Percentiles rank a stretch among this genome's conserved stretches.
Evolutionary conservation across 2,329 filamentous ascomycete genomes (phyloP).

Genomic region (Sporothrix curviconia): DNA sequence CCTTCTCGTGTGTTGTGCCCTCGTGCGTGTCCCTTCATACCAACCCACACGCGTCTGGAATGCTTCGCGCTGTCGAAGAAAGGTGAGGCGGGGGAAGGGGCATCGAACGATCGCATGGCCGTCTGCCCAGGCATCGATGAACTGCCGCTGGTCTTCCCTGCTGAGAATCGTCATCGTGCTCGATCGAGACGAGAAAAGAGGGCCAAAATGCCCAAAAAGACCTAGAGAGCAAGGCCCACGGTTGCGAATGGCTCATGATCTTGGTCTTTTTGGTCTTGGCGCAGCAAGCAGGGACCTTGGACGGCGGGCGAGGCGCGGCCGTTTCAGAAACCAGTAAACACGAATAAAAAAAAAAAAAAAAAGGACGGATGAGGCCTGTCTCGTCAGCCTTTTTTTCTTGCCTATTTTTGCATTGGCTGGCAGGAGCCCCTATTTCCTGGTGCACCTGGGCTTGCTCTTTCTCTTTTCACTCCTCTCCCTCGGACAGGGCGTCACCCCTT

Average conservation of each 20-base stretch:
- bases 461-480: neutral
- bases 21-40: conserved; percentile 3
- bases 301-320: conserved; percentile 3
- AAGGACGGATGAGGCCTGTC: neutral
- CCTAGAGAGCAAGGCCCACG: too few species aligned
- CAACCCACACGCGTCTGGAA: conserved; percentile 4
- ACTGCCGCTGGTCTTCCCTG: neutral
- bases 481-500: neutral
- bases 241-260: too few species aligned
- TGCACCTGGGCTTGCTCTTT: neutral
- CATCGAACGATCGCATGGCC: neutral
- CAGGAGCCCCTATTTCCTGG: neutral
- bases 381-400: neutral
- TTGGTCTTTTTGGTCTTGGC: too few species aligned
- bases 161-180: neutral
- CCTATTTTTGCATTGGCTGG: too few species aligned
- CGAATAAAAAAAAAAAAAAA: neutral
- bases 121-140: neutral
- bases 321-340: conserved; percentile 10
- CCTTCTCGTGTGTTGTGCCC: neutral
- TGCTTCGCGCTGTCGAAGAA: neutral
- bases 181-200: neutral
- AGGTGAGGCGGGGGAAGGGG: neutral
- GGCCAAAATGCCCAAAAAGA: too few species aligned
- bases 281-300: too few species aligned